phyloP scores from a whole-genome alignment of 202 grass and related monocot species.

The Saccharum hybrid region DNA sequence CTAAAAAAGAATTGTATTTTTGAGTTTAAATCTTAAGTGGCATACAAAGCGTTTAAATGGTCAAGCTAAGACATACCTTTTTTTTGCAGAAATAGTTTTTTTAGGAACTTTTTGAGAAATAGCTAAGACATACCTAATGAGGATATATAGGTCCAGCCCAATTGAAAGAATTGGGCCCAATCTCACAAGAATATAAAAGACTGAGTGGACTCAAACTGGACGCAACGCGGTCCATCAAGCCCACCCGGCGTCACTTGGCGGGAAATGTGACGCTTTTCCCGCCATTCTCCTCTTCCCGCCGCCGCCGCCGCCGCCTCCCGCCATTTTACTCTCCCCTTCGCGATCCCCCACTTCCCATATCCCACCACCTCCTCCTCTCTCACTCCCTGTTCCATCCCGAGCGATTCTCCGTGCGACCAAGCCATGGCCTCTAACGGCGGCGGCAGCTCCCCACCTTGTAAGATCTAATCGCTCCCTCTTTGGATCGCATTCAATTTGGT shows the following conservation, averaged over 20 bases:
- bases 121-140: too few species aligned
- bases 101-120: too few species aligned
- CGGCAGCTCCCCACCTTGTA: constrained; percentile 46
- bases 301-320: constrained; percentile 19
- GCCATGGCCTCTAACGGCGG: constrained; percentile 52
- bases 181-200: not conserved
- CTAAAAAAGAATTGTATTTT: not conserved
- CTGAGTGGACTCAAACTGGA: not conserved
- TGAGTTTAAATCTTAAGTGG: not conserved
- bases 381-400: not conserved
- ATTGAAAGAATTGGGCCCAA: not conserved
- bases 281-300: constrained; percentile 47
- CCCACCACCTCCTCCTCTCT: not conserved
- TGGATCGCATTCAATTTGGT: not conserved
- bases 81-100: too few species aligned
- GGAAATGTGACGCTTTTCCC: constrained; percentile 59
- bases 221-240: not conserved
- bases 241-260: constrained; percentile 45
- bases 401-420: not conserved
- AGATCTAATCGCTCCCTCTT: constrained; percentile 20
- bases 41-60: not conserved
- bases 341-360: not conserved
- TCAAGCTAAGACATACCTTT: not conserved
- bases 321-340: constrained; percentile 33
- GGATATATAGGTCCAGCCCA: not conserved